Conservation (phyloP, 495 filamentous ascomycete genomes). For the Hypoxylon lienhwacheense region DNA sequence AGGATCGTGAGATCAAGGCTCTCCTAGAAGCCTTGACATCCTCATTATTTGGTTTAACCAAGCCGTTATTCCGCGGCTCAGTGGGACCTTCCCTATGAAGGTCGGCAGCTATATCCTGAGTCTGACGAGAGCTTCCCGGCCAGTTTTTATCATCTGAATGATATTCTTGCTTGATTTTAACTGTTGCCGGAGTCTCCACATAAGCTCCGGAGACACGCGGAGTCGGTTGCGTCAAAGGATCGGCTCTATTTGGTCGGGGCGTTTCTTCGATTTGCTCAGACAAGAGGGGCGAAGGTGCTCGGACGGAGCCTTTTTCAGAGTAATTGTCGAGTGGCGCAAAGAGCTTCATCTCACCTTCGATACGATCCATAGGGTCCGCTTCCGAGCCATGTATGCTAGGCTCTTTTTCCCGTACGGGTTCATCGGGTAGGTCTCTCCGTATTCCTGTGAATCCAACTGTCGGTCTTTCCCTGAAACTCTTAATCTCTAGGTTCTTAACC, state of each 20-base stretch:
- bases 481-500: conserved; percentile 30
- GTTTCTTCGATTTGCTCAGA: conserved; percentile 47
- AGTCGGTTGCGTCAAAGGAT: conserved; percentile 53
- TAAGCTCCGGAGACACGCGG: conserved; percentile 55
- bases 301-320: conserved; percentile 56
- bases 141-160: conserved; percentile 5
- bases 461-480: conserved; percentile 36
- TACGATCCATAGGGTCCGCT: conserved; percentile 58
- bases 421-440: conserved; percentile 39
- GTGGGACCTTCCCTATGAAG: conserved; percentile 22
- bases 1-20: conserved; percentile 25
- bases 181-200: conserved; percentile 53
- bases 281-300: conserved; percentile 48
- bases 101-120: not conserved
- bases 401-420: conserved; percentile 44
- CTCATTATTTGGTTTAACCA: not conserved
- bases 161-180: conserved; percentile 41
- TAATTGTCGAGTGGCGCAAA: conserved; percentile 57
- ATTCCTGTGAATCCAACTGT: conserved; percentile 49
- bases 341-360: conserved; percentile 56
- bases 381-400: conserved; percentile 52
- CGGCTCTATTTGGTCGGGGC: conserved; percentile 45
- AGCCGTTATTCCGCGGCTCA: conserved; percentile 3
- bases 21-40: conserved; percentile 1
- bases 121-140: not conserved